These are phyloP conservation scores for Pyrus hybrid DNA, from an alignment of 331 rosid genomes.

Conservation along the genomic window DNA sequence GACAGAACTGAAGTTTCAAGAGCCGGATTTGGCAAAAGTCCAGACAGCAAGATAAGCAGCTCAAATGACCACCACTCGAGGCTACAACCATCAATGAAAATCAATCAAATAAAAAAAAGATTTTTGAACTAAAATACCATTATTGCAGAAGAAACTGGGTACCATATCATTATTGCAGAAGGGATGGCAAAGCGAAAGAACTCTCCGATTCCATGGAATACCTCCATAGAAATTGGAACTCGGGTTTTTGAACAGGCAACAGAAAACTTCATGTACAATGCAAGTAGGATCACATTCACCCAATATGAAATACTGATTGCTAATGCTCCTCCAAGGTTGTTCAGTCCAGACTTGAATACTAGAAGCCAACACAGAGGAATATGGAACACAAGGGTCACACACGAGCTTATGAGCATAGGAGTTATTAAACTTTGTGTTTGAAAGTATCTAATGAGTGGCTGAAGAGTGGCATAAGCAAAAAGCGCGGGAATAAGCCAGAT, in stretches of 20 bases:
- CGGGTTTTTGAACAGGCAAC: constrained; percentile 44
- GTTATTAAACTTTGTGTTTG: constrained; percentile 42
- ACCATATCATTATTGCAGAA: constrained; percentile 59
- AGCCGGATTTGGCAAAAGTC: constrained; percentile 50
- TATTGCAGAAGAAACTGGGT: neutral
- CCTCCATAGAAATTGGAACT: constrained; percentile 42
- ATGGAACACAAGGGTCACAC: constrained; percentile 37
- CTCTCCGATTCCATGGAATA: constrained; percentile 46
- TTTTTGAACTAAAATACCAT: no score
- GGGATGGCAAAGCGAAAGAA: constrained; percentile 61
- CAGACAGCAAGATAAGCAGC: constrained; percentile 44
- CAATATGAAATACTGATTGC: constrained; percentile 60
- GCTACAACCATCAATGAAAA: constrained; percentile 20
- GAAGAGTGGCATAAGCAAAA: constrained; percentile 52
- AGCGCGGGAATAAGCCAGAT: constrained; percentile 65
- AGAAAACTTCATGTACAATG: constrained; percentile 44
- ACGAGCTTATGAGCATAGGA: constrained; percentile 53
- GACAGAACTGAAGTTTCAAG: constrained; percentile 61
- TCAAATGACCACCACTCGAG: constrained; percentile 67
- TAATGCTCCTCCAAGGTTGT: constrained; percentile 55
- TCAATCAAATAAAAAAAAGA: neutral
- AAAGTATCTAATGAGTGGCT: constrained; percentile 48
- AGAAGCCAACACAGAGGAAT: constrained; percentile 49
- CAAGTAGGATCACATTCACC: constrained; percentile 62
- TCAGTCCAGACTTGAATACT: constrained; percentile 43